Evolutionary conservation across 176 grass and related monocot genomes (phyloP).

Genomic region (Phoenix dactylifera): DNA sequence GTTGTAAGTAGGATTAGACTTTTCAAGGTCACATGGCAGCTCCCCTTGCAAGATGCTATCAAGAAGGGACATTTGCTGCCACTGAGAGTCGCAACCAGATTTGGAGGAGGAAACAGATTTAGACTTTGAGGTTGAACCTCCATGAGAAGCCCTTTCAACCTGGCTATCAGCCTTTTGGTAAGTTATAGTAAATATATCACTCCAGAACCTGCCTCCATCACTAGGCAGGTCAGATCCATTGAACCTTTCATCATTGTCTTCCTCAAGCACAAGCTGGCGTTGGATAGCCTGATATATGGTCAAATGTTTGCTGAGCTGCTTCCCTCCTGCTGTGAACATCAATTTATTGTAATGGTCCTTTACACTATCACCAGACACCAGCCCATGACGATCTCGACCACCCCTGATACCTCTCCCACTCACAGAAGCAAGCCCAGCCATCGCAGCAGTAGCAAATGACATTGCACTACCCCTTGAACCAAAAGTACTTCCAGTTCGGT

Average conservation of each 20-base stretch:
- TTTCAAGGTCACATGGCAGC: constrained; percentile 73
- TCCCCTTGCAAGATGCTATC: constrained; percentile 79
- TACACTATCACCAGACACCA: constrained; percentile 27
- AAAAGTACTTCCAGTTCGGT: constrained; percentile 49
- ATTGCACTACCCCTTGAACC: constrained; percentile 52
- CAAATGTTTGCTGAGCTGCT: constrained; percentile 72
- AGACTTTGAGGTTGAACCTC: constrained; percentile 32
- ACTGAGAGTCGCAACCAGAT: constrained; percentile 19
- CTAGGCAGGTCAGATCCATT: constrained; percentile 44
- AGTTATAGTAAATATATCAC: constrained; percentile 82
- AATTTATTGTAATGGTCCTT: constrained; percentile 51
- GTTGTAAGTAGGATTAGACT: constrained; percentile 54
- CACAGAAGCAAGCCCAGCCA: constrained; percentile 74
- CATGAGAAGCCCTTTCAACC: constrained; percentile 27
- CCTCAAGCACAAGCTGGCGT: constrained; percentile 48
- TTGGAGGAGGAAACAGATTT: constrained; percentile 33
- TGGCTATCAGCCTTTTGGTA: constrained; percentile 76
- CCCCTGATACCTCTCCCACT: constrained; percentile 53
- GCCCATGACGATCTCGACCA: constrained; percentile 43
- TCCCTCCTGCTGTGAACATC: constrained; percentile 62
- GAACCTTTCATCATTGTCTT: constrained; percentile 57
- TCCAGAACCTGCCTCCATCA: constrained; percentile 70
- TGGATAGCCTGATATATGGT: constrained; percentile 88
- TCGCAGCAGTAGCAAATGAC: constrained; percentile 83
- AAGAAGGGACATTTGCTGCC: constrained; percentile 40